A percentile compares a stretch with the other conserved stretches of the same genome.
Conservation (phyloP, 805 yeast species). For the Sugiyamaella qingdaonensis region DNA sequence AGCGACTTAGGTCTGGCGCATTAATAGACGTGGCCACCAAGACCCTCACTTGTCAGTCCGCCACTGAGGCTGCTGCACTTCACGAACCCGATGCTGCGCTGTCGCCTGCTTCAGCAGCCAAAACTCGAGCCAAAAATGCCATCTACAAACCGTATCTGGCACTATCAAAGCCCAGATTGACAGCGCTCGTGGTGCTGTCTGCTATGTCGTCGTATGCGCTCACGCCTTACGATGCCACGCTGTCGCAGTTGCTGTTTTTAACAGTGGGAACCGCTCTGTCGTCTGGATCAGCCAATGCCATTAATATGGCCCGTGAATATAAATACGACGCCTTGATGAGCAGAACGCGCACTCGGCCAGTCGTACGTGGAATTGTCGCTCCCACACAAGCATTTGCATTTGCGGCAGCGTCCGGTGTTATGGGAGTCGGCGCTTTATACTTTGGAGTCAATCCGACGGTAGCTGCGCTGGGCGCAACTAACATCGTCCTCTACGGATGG, state of each 20-base stretch:
- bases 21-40: slow-evolving; percentile 5
- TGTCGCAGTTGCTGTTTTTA: slow-evolving; percentile 63
- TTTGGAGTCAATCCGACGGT: slow-evolving; percentile 85
- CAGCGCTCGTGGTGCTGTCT: slow-evolving; percentile 82
- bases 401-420: slow-evolving; percentile 67
- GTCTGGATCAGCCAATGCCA: slow-evolving; percentile 94
- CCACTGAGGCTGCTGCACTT: slow-evolving; percentile 3
- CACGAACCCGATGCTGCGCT: background rate
- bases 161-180: slow-evolving; percentile 85
- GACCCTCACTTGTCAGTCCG: slow-evolving; percentile 19
- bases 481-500: slow-evolving; percentile 84
- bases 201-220: slow-evolving; percentile 92
- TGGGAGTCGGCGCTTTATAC: slow-evolving; percentile 66
- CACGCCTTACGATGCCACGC: slow-evolving; percentile 76
- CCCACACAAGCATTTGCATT: slow-evolving; percentile 74
- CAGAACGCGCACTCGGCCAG: slow-evolving; percentile 84
- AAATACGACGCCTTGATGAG: slow-evolving; percentile 82
- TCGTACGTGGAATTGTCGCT: slow-evolving; percentile 74
- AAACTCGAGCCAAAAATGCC: background rate
- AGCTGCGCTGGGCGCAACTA: slow-evolving; percentile 71
- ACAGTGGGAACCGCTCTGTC: slow-evolving; percentile 83
- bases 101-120: background rate
- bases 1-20: background rate
- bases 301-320: slow-evolving; percentile 96
- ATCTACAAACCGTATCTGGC: slow-evolving; percentile 47